Conservation (phyloP, 2,329 filamentous ascomycete genomes). For the Penicillium sp. region DNA sequence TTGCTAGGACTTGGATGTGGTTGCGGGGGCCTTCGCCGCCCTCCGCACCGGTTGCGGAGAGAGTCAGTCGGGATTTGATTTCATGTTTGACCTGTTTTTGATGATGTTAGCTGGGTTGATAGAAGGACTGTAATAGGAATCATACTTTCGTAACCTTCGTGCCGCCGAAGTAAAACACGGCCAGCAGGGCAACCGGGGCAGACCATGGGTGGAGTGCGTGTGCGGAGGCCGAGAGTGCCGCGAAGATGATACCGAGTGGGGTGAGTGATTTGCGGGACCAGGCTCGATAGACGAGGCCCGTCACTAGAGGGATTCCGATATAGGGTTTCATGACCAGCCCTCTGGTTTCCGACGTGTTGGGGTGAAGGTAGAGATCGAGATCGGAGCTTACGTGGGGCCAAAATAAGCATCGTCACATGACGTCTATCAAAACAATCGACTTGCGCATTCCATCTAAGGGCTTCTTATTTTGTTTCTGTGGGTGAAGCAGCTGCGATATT, state of each 20-base stretch:
- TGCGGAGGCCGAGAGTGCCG: conserved; percentile 70
- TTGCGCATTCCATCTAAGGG: too few relatives aligned
- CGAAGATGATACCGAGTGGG: conserved; percentile 70
- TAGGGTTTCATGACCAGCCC: conserved; percentile 42
- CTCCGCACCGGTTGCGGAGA: conserved; percentile 68
- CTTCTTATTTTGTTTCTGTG: too few relatives aligned
- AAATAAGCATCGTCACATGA: conserved; percentile 12
- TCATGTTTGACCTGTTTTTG: conserved; percentile 74
- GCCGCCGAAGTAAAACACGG: conserved; percentile 83
- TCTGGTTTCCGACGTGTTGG: conserved; percentile 4
- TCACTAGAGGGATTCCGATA: conserved; percentile 50
- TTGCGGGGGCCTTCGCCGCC: conserved; percentile 82
- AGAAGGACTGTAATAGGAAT: not conserved
- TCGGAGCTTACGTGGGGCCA: conserved; percentile 19
- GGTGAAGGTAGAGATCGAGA: not conserved
- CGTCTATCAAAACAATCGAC: not conserved
- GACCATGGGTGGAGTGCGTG: conserved; percentile 95
- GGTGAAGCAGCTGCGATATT: too few relatives aligned
- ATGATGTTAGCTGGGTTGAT: not conserved
- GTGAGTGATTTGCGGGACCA: conserved; percentile 77
- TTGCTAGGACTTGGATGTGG: conserved; percentile 86
- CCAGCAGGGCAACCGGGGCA: conserved; percentile 81
- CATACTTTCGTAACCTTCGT: conserved; percentile 80
- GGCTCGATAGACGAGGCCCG: conserved; percentile 66
- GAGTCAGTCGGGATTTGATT: conserved; percentile 78